Evolutionary conservation across 768 basidiomycete genomes (phyloP).

Genomic region (Lactarius indigo): DNA sequence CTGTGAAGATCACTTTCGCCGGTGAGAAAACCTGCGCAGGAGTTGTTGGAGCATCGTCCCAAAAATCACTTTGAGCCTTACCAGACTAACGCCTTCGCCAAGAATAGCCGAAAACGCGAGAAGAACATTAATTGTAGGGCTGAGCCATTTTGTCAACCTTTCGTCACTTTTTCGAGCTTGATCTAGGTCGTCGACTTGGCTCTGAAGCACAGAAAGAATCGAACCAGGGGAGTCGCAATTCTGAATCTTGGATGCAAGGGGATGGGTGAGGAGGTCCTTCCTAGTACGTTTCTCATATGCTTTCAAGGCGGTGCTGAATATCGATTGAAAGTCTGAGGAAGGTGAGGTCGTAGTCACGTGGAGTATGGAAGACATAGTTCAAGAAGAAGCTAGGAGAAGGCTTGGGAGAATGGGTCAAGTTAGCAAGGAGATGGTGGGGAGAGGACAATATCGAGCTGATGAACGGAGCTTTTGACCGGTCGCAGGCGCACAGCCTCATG

Average conservation of each 20-base stretch:
- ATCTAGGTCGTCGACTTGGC: neutral
- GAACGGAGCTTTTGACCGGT: neutral
- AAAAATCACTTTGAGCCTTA: neutral
- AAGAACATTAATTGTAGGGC: neutral
- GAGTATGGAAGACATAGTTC: neutral
- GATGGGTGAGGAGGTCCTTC: neutral
- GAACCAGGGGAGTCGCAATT: neutral
- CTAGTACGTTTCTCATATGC: neutral
- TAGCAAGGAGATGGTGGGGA: neutral
- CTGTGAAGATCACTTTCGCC: neutral
- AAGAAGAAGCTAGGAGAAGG: neutral
- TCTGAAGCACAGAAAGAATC: neutral
- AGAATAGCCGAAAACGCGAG: neutral
- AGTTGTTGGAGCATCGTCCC: too few species aligned
- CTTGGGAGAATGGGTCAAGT: neutral
- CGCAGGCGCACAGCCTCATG: neutral
- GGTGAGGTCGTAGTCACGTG: neutral
- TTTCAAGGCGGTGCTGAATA: conserved; percentile 3
- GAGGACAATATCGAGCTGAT: neutral
- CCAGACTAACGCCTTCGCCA: neutral
- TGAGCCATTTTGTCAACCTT: neutral
- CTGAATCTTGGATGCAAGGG: neutral
- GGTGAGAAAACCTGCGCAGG: neutral
- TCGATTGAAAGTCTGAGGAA: neutral
- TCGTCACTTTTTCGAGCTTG: neutral